Evolutionary conservation across 495 filamentous ascomycete species (phyloP).

Genomic region (Penicillium flavigenum): DNA sequence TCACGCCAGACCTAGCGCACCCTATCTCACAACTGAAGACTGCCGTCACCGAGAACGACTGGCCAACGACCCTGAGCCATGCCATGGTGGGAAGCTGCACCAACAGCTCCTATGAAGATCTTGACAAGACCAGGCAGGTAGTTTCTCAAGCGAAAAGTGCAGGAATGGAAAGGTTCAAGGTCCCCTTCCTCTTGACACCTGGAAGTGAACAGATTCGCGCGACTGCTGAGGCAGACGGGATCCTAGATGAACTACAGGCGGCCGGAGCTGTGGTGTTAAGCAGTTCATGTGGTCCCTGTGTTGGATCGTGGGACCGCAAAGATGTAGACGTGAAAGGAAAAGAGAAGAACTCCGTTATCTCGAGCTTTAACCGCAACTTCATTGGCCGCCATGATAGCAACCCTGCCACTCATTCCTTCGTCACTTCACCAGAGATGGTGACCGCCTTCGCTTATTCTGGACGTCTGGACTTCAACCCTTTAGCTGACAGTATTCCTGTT

Average conservation of each 20-base stretch:
- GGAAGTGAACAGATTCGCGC: slow-evolving; percentile 90
- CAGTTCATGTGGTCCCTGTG: slow-evolving; percentile 76
- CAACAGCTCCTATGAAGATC: slow-evolving; percentile 92
- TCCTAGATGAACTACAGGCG: slow-evolving; percentile 81
- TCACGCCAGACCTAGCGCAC: slow-evolving; percentile 85
- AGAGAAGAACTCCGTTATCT: slow-evolving; percentile 81
- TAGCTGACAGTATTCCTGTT: not conserved
- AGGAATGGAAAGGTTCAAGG: slow-evolving; percentile 74
- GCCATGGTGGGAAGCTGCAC: slow-evolving; percentile 84
- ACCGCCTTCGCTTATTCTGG: slow-evolving; percentile 25
- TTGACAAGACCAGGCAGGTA: slow-evolving; percentile 80
- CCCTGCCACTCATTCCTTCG: slow-evolving; percentile 40
- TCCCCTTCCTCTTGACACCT: slow-evolving; percentile 77
- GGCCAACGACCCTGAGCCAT: slow-evolving; percentile 90
- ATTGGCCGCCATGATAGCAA: slow-evolving; percentile 91
- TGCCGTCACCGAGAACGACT: slow-evolving; percentile 76
- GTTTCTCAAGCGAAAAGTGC: slow-evolving; percentile 81
- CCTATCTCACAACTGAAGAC: slow-evolving; percentile 86
- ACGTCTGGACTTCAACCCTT: slow-evolving; percentile 22
- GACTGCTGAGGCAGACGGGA: slow-evolving; percentile 80
- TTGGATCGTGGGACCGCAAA: slow-evolving; percentile 75
- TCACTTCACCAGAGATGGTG: slow-evolving; percentile 24
- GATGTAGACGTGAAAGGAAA: slow-evolving; percentile 81
- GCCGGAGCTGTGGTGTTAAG: slow-evolving; percentile 83
- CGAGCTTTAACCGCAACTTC: slow-evolving; percentile 89